A percentile compares a stretch with the other conserved stretches of the same genome.
phyloP scores from a whole-genome alignment of 2,329 filamentous ascomycete species.

The Epichloe amarillans region DNA sequence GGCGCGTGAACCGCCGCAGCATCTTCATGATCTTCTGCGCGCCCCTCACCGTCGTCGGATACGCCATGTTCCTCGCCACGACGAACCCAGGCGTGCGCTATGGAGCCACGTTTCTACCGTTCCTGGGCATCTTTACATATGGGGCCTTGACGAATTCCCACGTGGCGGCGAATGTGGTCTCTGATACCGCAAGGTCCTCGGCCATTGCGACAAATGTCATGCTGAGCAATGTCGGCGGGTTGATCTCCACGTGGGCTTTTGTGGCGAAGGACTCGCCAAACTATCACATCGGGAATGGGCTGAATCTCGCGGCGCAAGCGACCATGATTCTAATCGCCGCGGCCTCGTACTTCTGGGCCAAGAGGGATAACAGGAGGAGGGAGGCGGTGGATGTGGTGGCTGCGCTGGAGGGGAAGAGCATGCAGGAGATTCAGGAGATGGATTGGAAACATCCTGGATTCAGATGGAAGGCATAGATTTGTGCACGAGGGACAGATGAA shows the following conservation, averaged over 20 bases:
- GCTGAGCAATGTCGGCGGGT: constrained; percentile 32
- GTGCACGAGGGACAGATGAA: background rate
- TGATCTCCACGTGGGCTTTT: constrained; percentile 52
- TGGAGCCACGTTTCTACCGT: constrained; percentile 57
- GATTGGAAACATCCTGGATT: constrained; percentile 59
- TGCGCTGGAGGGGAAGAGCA: constrained; percentile 41
- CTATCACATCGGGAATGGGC: constrained; percentile 56
- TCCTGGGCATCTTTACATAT: constrained; percentile 46
- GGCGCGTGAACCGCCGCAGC: constrained; percentile 43
- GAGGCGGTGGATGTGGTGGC: constrained; percentile 39
- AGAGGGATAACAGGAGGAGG: constrained; percentile 45
- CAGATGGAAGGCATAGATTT: constrained; percentile 32
- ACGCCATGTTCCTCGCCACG: constrained; percentile 53
- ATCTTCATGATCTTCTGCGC: constrained; percentile 46
- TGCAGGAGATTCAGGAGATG: constrained; percentile 41
- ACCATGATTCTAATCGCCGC: constrained; percentile 38
- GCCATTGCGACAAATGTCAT: constrained; percentile 49
- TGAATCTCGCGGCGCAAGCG: constrained; percentile 53
- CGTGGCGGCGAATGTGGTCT: constrained; percentile 53
- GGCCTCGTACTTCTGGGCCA: constrained; percentile 45
- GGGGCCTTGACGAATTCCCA: constrained; percentile 54
- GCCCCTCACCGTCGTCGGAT: constrained; percentile 51
- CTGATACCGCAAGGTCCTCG: constrained; percentile 50
- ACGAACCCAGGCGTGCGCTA: constrained; percentile 41
- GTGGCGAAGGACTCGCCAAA: constrained; percentile 48